These are phyloP conservation scores for Umbellularia californica DNA, from an alignment of 164 flowering plant genomes.

Conservation along the genomic window DNA sequence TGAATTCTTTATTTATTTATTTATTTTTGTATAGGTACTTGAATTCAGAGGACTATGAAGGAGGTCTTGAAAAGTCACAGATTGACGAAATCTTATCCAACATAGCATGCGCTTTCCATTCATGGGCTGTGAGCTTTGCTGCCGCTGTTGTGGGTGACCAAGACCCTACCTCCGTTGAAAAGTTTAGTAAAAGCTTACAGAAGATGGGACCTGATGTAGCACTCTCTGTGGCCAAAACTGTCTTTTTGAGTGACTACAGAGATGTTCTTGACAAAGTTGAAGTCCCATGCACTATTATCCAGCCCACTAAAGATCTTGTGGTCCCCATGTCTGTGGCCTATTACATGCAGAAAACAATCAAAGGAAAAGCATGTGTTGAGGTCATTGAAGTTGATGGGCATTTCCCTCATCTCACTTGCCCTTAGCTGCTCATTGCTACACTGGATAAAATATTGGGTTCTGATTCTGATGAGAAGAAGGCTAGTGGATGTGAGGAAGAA, in stretches of 20 bases:
- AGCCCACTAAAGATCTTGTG: conserved; percentile 48
- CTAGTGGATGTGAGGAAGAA: neutral
- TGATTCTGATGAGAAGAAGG: conserved; percentile 9
- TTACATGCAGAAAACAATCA: conserved; percentile 60
- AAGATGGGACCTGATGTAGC: conserved; percentile 68
- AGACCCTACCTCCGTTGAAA: conserved; percentile 40
- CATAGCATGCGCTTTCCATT: conserved; percentile 49
- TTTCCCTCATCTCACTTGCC: conserved; percentile 76
- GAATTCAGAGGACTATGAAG: conserved; percentile 65
- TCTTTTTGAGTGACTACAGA: conserved; percentile 54
- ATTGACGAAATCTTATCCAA: conserved; percentile 45
- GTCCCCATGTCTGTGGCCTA: conserved; percentile 58
- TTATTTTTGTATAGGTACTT: conserved; percentile 43
- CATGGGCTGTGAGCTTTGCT: conserved; percentile 62
- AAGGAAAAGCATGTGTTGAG: conserved; percentile 47
- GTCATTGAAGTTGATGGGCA: conserved; percentile 68
- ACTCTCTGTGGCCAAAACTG: conserved; percentile 52
- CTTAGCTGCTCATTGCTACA: conserved; percentile 37
- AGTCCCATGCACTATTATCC: conserved; percentile 70
- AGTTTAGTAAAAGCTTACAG: conserved; percentile 32
- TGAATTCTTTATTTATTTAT: too few relatives aligned
- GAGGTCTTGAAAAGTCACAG: conserved; percentile 53
- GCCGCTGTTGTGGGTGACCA: conserved; percentile 38
- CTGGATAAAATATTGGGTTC: conserved; percentile 33
- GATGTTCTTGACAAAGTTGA: conserved; percentile 49